Evolutionary conservation across 441 rosid species (phyloP), one percentile per base, ranked within the genome.

Genomic region (Erodium moschatum): DNA sequence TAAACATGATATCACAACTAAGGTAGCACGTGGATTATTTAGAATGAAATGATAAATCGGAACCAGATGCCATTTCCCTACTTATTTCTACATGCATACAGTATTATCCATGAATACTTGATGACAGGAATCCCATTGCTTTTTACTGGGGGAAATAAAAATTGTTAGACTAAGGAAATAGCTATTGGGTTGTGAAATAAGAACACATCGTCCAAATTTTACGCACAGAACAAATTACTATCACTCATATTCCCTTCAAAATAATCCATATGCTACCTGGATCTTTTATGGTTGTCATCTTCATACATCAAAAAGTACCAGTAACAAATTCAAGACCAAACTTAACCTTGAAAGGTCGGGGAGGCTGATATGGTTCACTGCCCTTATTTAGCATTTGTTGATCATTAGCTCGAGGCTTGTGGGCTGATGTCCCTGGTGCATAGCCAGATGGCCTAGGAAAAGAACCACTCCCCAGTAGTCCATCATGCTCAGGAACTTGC

Each of bases 401-500:
- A 76, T 89, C 97, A 78, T 83, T 86, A 72, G 89, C 73, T 24
- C 81, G 94, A 74, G 78, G 73, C 79, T 82, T 94, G 66, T 91
- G 77, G 74, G 79, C 87, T 31, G 90, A 75, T 69, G 89, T 31
- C 68, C 91, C 96, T 11, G 86, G 75, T 42, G 79, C 76, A 78
- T 74, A 84, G 73, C 90, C 97, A 66, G 99, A 75, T 48, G 96
- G 85, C 77, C 89, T 85, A 18, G 93, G 92, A 69, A 92, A 90
- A 78, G 92, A 87, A 56, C 99, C 99, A 80, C 97, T 92, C 38
- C 99, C 99, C 61, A 95, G 86, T 76, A 95, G 98, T 65, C 99
- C 99, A 73, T 95, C 99, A 80, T 92, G 96, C 85, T 89, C 99
- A 1, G 92, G 83, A 77, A 77, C 83, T 80, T 92, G 97, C 97